phyloP scores from a whole-genome alignment of 2,329 filamentous ascomycete genomes.

The Sclerotinia minor region DNA sequence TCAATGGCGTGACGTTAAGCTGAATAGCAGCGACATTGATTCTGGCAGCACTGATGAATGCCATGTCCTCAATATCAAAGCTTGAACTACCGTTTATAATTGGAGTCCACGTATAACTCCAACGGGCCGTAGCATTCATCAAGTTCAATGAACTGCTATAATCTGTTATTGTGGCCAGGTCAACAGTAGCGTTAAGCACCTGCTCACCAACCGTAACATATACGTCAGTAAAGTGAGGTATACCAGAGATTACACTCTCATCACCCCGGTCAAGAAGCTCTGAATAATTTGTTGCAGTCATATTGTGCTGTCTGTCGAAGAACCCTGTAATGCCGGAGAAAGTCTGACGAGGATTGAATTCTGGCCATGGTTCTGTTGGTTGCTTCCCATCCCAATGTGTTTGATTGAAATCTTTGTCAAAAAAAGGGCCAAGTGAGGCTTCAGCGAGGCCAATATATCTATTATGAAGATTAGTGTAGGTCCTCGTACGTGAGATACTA shows the following conservation, averaged over 20 bases:
- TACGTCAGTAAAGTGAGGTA: slow-evolving; percentile 65
- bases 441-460: slow-evolving; percentile 28
- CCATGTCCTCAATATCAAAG: slow-evolving; percentile 58
- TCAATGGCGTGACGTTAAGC: slow-evolving; percentile 25
- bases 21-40: slow-evolving; percentile 28
- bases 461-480: not conserved
- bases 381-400: slow-evolving; percentile 28
- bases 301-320: slow-evolving; percentile 57
- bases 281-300: slow-evolving; percentile 60
- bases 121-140: slow-evolving; percentile 19
- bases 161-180: slow-evolving; percentile 58
- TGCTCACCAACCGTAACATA: slow-evolving; percentile 54
- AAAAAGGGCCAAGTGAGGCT: slow-evolving; percentile 29
- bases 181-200: slow-evolving; percentile 59
- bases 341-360: slow-evolving; percentile 62
- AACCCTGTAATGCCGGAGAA: slow-evolving; percentile 70
- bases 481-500: not conserved
- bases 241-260: slow-evolving; percentile 64
- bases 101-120: slow-evolving; percentile 28
- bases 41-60: slow-evolving; percentile 30
- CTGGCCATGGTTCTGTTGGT: slow-evolving; percentile 60
- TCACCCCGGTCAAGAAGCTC: slow-evolving; percentile 64
- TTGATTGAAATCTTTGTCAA: slow-evolving; percentile 30
- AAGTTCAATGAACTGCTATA: slow-evolving; percentile 55
- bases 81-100: slow-evolving; percentile 51